Conservation (phyloP, 2,329 filamentous ascomycete genomes). For the Corinectria fuckeliana region DNA sequence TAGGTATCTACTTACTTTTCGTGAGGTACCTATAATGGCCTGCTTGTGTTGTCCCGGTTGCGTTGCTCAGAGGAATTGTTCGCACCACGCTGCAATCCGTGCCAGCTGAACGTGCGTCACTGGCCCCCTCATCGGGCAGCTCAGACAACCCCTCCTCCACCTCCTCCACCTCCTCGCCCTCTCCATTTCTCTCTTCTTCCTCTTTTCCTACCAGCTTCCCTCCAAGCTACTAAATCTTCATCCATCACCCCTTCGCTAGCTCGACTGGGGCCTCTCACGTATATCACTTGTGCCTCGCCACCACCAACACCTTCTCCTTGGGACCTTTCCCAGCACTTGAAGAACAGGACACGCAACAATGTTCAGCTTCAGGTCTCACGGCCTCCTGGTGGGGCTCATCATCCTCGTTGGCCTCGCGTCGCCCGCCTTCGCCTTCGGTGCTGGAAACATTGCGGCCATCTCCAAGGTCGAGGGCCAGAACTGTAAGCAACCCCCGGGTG, state of each 20-base stretch:
- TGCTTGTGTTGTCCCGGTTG: constrained; percentile 21
- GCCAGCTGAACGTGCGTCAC: constrained; percentile 39
- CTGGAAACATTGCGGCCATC: constrained; percentile 84
- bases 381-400: constrained; percentile 61
- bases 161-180: constrained; percentile 8
- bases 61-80: constrained; percentile 19
- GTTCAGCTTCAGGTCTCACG: constrained; percentile 55
- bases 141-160: constrained; percentile 31
- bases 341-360: constrained; percentile 44
- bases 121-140: constrained; percentile 37
- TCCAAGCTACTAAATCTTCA: constrained; percentile 3
- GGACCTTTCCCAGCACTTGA: constrained; percentile 27
- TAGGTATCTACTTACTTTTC: constrained; percentile 2
- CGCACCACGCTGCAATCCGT: constrained; percentile 16
- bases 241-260: constrained; percentile 23
- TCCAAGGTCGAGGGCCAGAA: constrained; percentile 85
- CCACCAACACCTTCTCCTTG: constrained; percentile 10
- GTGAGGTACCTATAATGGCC: constrained; percentile 16
- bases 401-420: constrained; percentile 71
- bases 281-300: constrained; percentile 13
- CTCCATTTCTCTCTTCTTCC: constrained; percentile 14
- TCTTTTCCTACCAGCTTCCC: constrained; percentile 2
- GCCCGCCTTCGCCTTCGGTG: constrained; percentile 80
- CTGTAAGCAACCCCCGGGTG: constrained; percentile 57
- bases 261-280: constrained; percentile 28